Evolutionary conservation across 106 monocot species (phyloP), one percentile per base, ranked within the genome.

Genomic region (Allium sativum): DNA sequence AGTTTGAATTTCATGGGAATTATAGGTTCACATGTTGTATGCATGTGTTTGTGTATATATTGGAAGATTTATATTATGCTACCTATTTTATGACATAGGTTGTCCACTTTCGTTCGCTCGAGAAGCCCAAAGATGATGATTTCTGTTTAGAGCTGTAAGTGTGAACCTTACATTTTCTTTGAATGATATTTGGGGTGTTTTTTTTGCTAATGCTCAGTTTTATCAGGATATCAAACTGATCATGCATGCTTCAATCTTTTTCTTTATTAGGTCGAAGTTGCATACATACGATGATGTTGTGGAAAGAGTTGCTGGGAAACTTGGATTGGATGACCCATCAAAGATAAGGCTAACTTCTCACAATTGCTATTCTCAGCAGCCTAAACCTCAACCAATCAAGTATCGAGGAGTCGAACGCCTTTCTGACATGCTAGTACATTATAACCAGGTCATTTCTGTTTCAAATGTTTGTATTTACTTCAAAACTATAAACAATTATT

Each of bases 341-440:
- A 98, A 88, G 70, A 92, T 98, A 44, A 72, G 92, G 65, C 82
- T 98, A 45, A 98, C 98, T 47, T 85, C 98, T 55, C 98, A 98
- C 71, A 98, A 98, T 54, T 98, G 98, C 70, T 98, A 98, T 65
- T 98, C 98, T 65, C 91, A 98, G 74, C 98, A 98, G 48, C 98
- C 98, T 56, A 98, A 98, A 80, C 98, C 92, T 21, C 98, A 98
- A 58, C 92, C 91, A 8, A 85, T 98, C 57, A 98, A 92, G 64
- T 98, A 88, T 57, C 77, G 92, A 14, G 92, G 98, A 70, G 82
- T 77, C 31, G 98, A 92, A 40, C 91, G 79, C 77, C 88, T 98
- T 41, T 80, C 78, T 1, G 98, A 98, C 55, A 98, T 98, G 98
- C 72, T 98, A 7, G 68, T 92, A 44, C 92, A 98, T 68, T 98